These are phyloP conservation scores for Aspergillus aculeatinus DNA, from an alignment of 2,329 filamentous ascomycete species.

Conservation along the genomic window DNA sequence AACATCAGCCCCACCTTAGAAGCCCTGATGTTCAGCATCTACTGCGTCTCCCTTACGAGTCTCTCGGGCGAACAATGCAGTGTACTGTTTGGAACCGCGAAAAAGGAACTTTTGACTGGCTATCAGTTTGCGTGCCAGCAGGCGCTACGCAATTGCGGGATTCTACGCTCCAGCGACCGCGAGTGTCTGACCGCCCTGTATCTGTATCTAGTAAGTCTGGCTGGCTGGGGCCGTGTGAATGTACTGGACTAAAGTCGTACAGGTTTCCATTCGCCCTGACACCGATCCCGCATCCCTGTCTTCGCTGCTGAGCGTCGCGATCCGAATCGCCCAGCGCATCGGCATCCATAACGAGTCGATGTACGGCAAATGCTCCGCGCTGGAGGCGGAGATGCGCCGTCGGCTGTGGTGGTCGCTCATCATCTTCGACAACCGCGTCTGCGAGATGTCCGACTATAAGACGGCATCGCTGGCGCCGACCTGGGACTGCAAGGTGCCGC, in stretches of 20 bases:
- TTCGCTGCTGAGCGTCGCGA: slow-evolving; percentile 63
- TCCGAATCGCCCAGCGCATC: slow-evolving; percentile 67
- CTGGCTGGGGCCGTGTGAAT: neutral
- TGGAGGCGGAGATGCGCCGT: slow-evolving; percentile 69
- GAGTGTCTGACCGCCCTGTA: slow-evolving; percentile 53
- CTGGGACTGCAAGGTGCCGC: slow-evolving; percentile 46
- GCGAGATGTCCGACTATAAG: slow-evolving; percentile 61
- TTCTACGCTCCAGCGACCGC: slow-evolving; percentile 44
- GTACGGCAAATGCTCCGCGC: slow-evolving; percentile 43
- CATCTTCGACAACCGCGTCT: slow-evolving; percentile 66
- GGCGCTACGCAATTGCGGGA: slow-evolving; percentile 45
- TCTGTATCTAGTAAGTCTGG: slow-evolving; percentile 52
- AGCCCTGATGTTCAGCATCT: slow-evolving; percentile 66
- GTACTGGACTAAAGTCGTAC: slow-evolving; percentile 26
- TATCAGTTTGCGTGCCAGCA: slow-evolving; percentile 51
- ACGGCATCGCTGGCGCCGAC: slow-evolving; percentile 38
- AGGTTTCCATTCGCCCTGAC: slow-evolving; percentile 58
- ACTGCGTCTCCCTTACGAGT: slow-evolving; percentile 59
- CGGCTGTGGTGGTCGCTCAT: slow-evolving; percentile 72
- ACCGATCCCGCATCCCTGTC: slow-evolving; percentile 61
- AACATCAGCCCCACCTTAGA: slow-evolving; percentile 60
- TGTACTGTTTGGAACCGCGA: slow-evolving; percentile 37
- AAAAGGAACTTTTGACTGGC: slow-evolving; percentile 38
- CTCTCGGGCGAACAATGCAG: slow-evolving; percentile 57
- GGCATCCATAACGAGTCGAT: slow-evolving; percentile 65